These are phyloP conservation scores for Backusella macrospora DNA, from an alignment of 192 early-diverging fungal species.

Conservation along the genomic window DNA sequence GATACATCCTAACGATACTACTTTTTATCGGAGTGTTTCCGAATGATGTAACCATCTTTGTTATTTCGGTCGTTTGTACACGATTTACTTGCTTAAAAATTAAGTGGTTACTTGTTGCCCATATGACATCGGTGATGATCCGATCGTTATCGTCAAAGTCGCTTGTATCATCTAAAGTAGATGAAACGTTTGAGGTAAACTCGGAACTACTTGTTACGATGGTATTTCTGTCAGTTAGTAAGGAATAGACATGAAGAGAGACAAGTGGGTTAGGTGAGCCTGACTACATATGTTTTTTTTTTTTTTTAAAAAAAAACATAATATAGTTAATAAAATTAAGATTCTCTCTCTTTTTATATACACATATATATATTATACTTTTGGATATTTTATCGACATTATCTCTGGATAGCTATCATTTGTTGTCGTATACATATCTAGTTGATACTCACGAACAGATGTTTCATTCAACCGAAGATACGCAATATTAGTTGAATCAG, in stretches of 20 bases:
- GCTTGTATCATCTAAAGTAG: constrained; percentile 24
- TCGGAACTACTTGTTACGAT: constrained; percentile 26
- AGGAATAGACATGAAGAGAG: constrained; percentile 66
- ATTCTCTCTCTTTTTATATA: not conserved
- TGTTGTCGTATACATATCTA: constrained; percentile 69
- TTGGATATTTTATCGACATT: constrained; percentile 87
- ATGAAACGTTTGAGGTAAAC: not conserved
- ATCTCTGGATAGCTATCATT: constrained; percentile 67
- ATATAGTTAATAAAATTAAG: not conserved
- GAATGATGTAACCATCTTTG: constrained; percentile 60
- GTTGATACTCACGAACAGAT: constrained; percentile 73
- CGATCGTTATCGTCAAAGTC: constrained; percentile 68
- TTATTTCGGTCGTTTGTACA: constrained; percentile 81
- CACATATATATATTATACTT: constrained; percentile 34
- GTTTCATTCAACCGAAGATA: constrained; percentile 89
- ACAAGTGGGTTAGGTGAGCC: constrained; percentile 83
- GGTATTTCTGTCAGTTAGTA: not conserved
- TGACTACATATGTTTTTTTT: constrained; percentile 43
- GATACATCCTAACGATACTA: constrained; percentile 54
- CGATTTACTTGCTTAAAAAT: constrained; percentile 84
- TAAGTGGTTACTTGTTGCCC: constrained; percentile 71
- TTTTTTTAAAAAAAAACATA: not conserved
- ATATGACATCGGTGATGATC: constrained; percentile 78
- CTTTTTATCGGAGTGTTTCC: constrained; percentile 32
- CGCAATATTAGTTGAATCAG: constrained; percentile 71